A percentile compares a stretch with the other conserved stretches of the same genome.
These are phyloP conservation scores for Begonia masoniana DNA, from an alignment of 306 rosid genomes.

Conservation along the genomic window DNA sequence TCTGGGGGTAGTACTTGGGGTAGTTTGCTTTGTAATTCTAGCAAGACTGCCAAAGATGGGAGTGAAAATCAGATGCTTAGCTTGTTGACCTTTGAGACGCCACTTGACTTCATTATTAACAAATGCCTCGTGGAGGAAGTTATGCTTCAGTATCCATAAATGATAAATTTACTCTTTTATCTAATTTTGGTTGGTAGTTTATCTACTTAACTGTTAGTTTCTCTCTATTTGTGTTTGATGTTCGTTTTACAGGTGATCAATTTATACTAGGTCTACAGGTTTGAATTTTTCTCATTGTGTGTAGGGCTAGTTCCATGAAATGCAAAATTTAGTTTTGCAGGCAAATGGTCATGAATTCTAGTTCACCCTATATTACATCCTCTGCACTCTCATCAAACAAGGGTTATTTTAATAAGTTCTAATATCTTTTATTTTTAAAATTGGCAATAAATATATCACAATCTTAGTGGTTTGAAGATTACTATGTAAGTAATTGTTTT, in stretches of 20 bases:
- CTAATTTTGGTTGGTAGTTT: constrained; percentile 7
- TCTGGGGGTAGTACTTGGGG: constrained; percentile 93
- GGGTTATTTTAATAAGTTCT: no score
- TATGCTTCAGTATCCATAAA: constrained; percentile 81
- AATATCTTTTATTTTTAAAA: no score
- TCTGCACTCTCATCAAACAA: no score
- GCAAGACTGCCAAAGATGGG: constrained; percentile 14
- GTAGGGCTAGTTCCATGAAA: no score
- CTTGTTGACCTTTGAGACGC: constrained; percentile 43
- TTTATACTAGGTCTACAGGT: no score
- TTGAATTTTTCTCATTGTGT: no score
- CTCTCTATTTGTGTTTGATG: constrained; percentile 10
- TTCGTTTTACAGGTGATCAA: neutral
- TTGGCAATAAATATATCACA: no score
- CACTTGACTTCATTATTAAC: constrained; percentile 77
- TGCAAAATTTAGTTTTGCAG: no score
- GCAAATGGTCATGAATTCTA: no score
- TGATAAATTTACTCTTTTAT: constrained; percentile 23
- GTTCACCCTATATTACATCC: no score
- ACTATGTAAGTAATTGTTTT: no score
- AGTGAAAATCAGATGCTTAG: constrained; percentile 26
- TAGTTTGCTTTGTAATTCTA: constrained; percentile 48
- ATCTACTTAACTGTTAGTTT: constrained; percentile 9
- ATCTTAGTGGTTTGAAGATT: no score
- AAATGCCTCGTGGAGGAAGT: constrained; percentile 88